A percentile compares a stretch with the other conserved stretches of the same genome.
Evolutionary conservation across 768 basidiomycete species (phyloP).

Genomic region (Phlegmacium glaucopus): DNA sequence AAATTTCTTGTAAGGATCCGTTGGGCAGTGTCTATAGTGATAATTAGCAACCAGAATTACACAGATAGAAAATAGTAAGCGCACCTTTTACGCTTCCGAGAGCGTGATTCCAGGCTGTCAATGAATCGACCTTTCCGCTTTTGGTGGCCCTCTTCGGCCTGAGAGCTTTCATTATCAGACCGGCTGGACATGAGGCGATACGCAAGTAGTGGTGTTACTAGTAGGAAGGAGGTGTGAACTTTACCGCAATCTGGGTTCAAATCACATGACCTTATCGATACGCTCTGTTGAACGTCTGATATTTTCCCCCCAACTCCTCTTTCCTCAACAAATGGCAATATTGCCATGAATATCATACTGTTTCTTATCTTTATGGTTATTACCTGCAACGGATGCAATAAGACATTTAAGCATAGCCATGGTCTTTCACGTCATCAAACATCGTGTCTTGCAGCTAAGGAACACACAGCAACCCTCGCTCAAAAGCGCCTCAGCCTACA

Average conservation of each 20-base stretch:
- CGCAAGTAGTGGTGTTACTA: too few relatives aligned
- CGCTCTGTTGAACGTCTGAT: not conserved
- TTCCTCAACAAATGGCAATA: not conserved
- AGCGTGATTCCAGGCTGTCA: not conserved
- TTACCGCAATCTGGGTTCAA: not conserved
- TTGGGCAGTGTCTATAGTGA: not conserved
- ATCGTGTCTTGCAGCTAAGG: not conserved
- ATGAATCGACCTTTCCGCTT: not conserved
- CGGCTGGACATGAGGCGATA: not conserved
- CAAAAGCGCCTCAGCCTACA: not conserved
- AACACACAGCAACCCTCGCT: not conserved
- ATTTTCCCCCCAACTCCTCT: not conserved
- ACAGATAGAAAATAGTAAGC: not conserved
- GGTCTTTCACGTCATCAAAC: constrained; percentile 1
- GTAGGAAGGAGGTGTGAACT: too few relatives aligned
- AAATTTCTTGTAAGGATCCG: not conserved
- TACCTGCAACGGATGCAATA: not conserved
- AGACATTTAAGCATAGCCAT: not conserved
- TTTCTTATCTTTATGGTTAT: not conserved
- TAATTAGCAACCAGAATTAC: not conserved
- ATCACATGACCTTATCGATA: not conserved
- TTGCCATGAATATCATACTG: constrained; percentile 1
- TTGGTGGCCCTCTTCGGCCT: not conserved
- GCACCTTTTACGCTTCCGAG: not conserved
- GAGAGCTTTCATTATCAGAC: not conserved